Evolutionary conservation across 129 eudicot species (phyloP).

Genomic region (Tagetes patula): DNA sequence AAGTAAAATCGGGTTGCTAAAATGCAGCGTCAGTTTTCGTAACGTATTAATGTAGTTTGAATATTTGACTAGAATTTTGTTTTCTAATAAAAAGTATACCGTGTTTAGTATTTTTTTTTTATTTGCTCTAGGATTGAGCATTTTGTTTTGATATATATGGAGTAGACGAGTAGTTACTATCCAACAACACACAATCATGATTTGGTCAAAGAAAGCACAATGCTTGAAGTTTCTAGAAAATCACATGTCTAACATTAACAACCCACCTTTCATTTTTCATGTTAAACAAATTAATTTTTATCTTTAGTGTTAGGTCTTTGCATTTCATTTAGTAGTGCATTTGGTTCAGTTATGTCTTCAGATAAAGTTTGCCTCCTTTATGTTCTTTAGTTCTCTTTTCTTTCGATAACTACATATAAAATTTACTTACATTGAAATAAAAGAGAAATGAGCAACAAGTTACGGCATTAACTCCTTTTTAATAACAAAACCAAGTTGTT

Average conservation of each 20-base stretch:
- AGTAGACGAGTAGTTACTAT: neutral
- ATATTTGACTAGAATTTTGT: neutral
- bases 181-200: neutral
- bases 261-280: neutral
- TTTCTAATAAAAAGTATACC: neutral
- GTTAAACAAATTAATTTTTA: neutral
- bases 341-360: too few species aligned
- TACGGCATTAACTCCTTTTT: too few species aligned
- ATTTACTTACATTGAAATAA: too few species aligned
- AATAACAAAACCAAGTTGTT: too few species aligned
- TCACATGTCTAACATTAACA: neutral
- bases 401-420: too few species aligned
- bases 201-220: neutral
- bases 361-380: too few species aligned
- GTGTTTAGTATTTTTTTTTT: neutral
- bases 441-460: too few species aligned
- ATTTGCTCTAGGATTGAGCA: neutral
- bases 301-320: too few species aligned
- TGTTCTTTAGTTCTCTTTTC: too few species aligned
- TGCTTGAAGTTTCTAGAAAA: conserved; percentile 2
- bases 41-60: neutral
- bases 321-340: too few species aligned
- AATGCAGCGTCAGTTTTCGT: neutral
- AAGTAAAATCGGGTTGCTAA: neutral
- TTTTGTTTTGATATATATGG: neutral